A percentile compares a stretch with the other conserved stretches of the same genome.
Conservation (phyloP, 495 filamentous ascomycete species). For the Tuber calosporum region DNA sequence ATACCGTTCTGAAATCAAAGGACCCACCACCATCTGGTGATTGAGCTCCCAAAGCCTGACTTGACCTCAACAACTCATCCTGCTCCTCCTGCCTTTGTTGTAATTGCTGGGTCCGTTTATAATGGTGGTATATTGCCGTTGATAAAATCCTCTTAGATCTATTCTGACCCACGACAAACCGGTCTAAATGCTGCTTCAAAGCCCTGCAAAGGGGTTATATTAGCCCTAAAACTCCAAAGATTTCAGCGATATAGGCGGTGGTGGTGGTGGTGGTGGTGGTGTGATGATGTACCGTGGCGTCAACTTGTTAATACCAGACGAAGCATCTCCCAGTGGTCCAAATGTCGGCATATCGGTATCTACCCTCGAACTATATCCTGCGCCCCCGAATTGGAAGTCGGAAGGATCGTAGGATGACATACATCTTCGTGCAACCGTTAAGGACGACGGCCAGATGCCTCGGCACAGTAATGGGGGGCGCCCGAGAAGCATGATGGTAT, state of each 20-base stretch:
- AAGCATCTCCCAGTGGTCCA: constrained; percentile 32
- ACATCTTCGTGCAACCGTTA: constrained; percentile 27
- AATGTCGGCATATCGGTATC: constrained; percentile 29
- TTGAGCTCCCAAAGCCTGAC: constrained; percentile 42
- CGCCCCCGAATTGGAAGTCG: constrained; percentile 29
- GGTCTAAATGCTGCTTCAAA: constrained; percentile 85
- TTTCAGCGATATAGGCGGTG: background rate
- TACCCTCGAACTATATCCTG: constrained; percentile 33
- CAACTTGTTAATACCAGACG: constrained; percentile 25
- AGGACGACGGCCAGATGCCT: constrained; percentile 19
- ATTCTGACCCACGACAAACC: constrained; percentile 93
- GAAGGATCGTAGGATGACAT: constrained; percentile 36
- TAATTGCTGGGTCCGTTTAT: constrained; percentile 75
- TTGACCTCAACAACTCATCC: constrained; percentile 54
- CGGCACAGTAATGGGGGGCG: constrained; percentile 18
- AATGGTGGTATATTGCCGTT: constrained; percentile 94
- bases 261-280: background rate
- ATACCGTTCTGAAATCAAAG: background rate
- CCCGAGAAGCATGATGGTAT: constrained; percentile 26
- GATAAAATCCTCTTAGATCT: constrained; percentile 92
- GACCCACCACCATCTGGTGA: constrained; percentile 50
- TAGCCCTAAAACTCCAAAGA: background rate
- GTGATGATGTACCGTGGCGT: constrained; percentile 36
- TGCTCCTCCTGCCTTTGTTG: constrained; percentile 69
- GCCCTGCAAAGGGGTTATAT: constrained; percentile 46